Evolutionary conservation across 768 basidiomycete genomes (phyloP).

Genomic region (Lentinula guzmanii): DNA sequence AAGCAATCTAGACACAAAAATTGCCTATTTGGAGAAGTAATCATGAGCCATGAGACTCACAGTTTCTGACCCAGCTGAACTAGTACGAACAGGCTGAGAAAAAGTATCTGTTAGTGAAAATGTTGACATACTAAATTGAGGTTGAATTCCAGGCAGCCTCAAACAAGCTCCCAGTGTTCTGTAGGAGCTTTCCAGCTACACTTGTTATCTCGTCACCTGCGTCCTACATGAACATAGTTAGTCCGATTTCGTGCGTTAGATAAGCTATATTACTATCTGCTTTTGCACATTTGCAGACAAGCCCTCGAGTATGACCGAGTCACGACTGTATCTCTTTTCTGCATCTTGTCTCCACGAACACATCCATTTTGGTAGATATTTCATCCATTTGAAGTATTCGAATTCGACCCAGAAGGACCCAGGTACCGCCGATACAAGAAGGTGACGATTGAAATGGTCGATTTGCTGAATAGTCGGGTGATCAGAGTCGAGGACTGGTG

Average conservation of each 20-base stretch:
- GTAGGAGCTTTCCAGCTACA: neutral
- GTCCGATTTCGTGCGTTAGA: neutral
- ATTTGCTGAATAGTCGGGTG: slow-evolving; percentile 13
- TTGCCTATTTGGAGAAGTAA: too few relatives aligned
- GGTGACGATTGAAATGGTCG: slow-evolving; percentile 15
- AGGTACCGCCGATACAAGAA: slow-evolving; percentile 19
- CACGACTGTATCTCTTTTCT: slow-evolving; percentile 5
- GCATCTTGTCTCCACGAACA: slow-evolving; percentile 22
- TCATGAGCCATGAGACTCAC: neutral
- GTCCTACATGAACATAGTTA: neutral
- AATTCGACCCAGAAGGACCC: slow-evolving; percentile 29
- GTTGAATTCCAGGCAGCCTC: slow-evolving; percentile 1
- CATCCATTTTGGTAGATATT: slow-evolving; percentile 20
- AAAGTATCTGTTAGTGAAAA: neutral
- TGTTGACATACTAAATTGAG: slow-evolving; percentile 5
- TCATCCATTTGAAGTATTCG: slow-evolving; percentile 17
- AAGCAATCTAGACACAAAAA: slow-evolving; percentile 21
- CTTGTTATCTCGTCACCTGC: neutral
- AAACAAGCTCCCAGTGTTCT: neutral
- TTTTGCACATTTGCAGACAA: slow-evolving; percentile 5
- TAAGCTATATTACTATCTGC: neutral
- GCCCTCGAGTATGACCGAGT: slow-evolving; percentile 13
- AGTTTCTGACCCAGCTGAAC: slow-evolving; percentile 2
- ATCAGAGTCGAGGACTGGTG: slow-evolving; percentile 4
- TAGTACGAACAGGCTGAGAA: neutral